Evolutionary conservation across 805 yeast genomes (phyloP), one percentile per base, ranked within the genome.

Genomic region (Candida namnaoensis): DNA sequence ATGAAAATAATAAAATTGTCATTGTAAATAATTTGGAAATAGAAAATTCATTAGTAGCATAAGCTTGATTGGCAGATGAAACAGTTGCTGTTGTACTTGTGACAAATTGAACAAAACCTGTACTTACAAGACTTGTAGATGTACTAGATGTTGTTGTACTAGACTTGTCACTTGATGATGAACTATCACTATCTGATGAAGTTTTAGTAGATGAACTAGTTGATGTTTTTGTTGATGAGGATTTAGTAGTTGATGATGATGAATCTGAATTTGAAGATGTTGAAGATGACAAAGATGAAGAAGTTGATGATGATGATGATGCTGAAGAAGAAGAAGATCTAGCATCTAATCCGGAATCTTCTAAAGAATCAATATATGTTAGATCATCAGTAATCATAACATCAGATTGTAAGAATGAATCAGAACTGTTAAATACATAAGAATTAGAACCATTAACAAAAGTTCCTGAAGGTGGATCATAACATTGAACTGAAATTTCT

Each of bases 261-360:
- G 50, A 37, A 4, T 37, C 26, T 5, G 37, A 27, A 7, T 35
- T 25, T 7, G 33, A 28, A 2, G 48, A 35, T 4, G 41, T 33
- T 11, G 45, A 36, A 2, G 51, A 38, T 4, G 48, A 42, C 11
- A 44, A 37, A 5, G 47, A 35, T n/a, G 45, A 37, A 1, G 48
- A 40, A 4, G 56, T 41, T 1, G 56, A 40, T 14, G 52, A 43
- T 6, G 46, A 36, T 12, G 51, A 42, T 3, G 56, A 43, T 7
- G 56, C 43, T 2, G 48, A 39, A 5, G 47, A 42, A 23, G 47
- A 47, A 3, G 49, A 56, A n/a, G 48, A 51, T 39, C 71, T 67
- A 14, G 80, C 78, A 51, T 85, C 72, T 38, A 76, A 64, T 10
- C 96, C 96, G 27, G 80, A 67, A 28, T 80, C 85, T 28, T 72